phyloP scores from a whole-genome alignment of 1,139 yeast species.

The Geotrichum reessii region DNA sequence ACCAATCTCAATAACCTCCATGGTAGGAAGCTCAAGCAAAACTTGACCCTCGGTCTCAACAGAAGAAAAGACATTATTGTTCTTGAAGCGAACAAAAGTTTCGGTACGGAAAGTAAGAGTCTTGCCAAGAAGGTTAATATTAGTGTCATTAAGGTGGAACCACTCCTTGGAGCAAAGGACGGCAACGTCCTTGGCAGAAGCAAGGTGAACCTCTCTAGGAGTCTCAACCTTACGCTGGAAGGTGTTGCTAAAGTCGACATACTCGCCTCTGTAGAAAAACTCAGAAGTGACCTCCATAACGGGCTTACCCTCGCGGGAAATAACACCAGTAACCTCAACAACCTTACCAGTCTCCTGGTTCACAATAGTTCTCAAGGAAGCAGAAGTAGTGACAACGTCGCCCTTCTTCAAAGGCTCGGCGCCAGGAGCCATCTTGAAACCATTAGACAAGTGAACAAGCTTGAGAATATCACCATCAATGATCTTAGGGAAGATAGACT shows the following conservation, averaged over 20 bases:
- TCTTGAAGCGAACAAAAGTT: constrained; percentile 76
- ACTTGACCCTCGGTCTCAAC: constrained; percentile 84
- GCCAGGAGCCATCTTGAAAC: constrained; percentile 90
- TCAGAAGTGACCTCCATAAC: constrained; percentile 93
- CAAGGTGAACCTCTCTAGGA: constrained; percentile 72
- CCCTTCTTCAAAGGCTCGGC: constrained; percentile 86
- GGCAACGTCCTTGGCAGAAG: constrained; percentile 83
- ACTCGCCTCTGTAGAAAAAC: constrained; percentile 93
- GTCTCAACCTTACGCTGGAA: constrained; percentile 85
- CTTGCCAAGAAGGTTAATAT: constrained; percentile 67
- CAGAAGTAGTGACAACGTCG: constrained; percentile 75
- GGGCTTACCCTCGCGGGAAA: constrained; percentile 67
- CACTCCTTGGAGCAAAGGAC: constrained; percentile 93
- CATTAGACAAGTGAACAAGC: constrained; percentile 90
- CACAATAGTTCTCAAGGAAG: constrained; percentile 80
- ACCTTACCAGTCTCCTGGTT: constrained; percentile 92
- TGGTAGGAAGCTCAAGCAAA: constrained; percentile 82
- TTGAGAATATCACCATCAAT: constrained; percentile 95
- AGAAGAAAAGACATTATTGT: constrained; percentile 67
- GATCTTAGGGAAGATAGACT: constrained; percentile 91
- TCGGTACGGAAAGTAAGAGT: constrained; percentile 85
- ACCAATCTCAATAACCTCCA: constrained; percentile 85
- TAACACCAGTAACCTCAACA: constrained; percentile 91
- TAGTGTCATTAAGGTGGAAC: constrained; percentile 76
- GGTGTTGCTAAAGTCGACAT: constrained; percentile 82